Evolutionary conservation across 495 filamentous ascomycete genomes (phyloP).

Genomic region (Daldinia childiae): DNA sequence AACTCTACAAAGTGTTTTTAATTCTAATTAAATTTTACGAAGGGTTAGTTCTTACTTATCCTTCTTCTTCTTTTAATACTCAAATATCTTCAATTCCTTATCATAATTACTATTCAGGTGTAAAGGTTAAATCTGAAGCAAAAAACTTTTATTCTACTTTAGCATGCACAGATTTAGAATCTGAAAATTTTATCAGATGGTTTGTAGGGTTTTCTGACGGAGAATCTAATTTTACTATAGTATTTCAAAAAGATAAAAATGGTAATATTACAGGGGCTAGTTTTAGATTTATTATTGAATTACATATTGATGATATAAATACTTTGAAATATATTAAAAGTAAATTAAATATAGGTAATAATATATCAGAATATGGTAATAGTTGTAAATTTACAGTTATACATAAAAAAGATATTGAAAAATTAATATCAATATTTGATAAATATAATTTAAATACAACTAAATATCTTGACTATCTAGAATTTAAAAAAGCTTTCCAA

Average conservation of each 20-base stretch:
- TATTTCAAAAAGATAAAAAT: neutral
- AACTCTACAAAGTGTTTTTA: neutral
- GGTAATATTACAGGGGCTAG: neutral
- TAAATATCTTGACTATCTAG: conserved; percentile 1
- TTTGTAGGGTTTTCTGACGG: no score
- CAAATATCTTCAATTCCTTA: no score
- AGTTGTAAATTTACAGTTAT: conserved; percentile 5
- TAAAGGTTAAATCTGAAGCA: no score
- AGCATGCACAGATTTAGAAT: no score
- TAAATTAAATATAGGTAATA: neutral
- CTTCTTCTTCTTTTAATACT: no score
- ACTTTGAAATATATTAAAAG: conserved; percentile 3
- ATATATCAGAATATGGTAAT: neutral
- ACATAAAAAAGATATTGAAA: neutral
- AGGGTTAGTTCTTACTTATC: no score
- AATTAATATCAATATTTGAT: conserved; percentile 2
- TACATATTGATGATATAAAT: conserved; percentile 1
- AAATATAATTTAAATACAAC: conserved; percentile 4
- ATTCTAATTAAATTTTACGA: no score
- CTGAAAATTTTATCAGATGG: no score
- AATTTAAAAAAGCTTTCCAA: neutral
- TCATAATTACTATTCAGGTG: no score
- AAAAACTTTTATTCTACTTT: neutral
- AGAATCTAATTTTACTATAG: conserved; percentile 1
- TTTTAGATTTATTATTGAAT: neutral